Evolutionary conservation across 306 rosid species (phyloP), one percentile per base, ranked within the genome.

Genomic region (Fagus sylvatica): DNA sequence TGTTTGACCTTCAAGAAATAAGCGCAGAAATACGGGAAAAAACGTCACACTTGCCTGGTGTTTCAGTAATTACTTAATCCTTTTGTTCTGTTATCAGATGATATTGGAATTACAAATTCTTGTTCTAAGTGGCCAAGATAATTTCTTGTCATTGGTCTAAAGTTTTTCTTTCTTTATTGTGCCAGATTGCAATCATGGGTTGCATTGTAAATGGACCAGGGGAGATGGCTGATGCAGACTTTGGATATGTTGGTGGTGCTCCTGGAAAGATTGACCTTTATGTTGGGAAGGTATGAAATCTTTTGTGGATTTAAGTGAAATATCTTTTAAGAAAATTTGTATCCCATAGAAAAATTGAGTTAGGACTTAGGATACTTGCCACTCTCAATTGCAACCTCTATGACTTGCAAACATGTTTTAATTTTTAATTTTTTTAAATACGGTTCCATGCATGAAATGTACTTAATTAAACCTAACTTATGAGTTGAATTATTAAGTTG

Each of bases 211-310:
- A 95, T 81, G 99, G 99, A 64, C 99, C 99, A 7, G 99, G 99
- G 41, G 99, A 95, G 91, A 95, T 95, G 99, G 99, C 99, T 34
- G 99, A 95, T 86, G 99, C 99, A 39, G 99, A 95, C 81, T 95
- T 95, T 65, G 99, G 99, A 13, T 95, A 95, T 15, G 99, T 95
- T 7, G 99, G 99, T 15, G 99, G 99, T 61, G 84, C 98, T 69
- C 99, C 99, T 0, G 99, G 99, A 72, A 95, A 93, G 94, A 95
- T 95, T 64, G 99, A 95, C 65, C 99, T 95, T 36, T 95, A 95
- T 59, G 99, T 95, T 62, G 99, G 99, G 64, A 95, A 95, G 99
- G 99, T 95, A 71, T 46, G 19, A 16, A 42, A 15, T 74, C 70
- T n/a, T 41, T 12, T 22, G 16, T 15, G 19, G 19, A 65, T 34